Base-by-base conservation (phyloP, 2,329 filamentous ascomycete species). In the Nakataea oryzae region DNA sequence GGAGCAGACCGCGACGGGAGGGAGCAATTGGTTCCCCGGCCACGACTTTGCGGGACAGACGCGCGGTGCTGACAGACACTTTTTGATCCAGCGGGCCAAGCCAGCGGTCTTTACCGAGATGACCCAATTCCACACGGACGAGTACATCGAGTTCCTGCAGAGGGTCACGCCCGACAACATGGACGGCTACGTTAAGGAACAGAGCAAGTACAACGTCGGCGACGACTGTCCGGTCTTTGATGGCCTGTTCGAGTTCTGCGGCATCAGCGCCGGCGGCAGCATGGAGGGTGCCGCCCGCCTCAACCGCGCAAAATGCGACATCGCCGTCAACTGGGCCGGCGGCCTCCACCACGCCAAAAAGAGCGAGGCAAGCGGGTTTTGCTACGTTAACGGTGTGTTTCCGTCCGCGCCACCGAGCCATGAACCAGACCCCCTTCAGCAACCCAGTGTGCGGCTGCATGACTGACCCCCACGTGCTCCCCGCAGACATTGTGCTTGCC, bases 151-250 rank as follows among this genome's bases (percentile, higher is more conserved):
- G 62, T 99, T 97, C 71, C 80, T 99, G 24, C 89, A 83, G 77
- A 96, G 96, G 69, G 95, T 99, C 62, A 97, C 95, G 0, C 96
- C 95, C 1, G 95, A 99, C 78, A 99, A 99, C 73, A 97, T 97
- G 91, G 96, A 99, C 69, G 85, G 84, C 66, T 97, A 91, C 72
- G 84, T 88, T 68, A 90, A 93, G 69, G 95, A 99, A 74, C 93
- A 97, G 74, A 88, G 84, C 54, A 91, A 92, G 66, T 97, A 95
- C 80, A 97, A 96, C 64, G 92, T 97, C 63, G 90, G 93, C 50
- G 95, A 97, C 69, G 95, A 99, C 73, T 99, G 95, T 69, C 95
- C 95, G 1, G 92, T 99, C 26, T 99, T 99, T 69, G 93, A 97
- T 71, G 95, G 95, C 3, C 86, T 99, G n/a, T 97, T 93, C 73